Conservation (phyloP, 2,329 filamentous ascomycete genomes). For the Trichoderma pleuroti region DNA sequence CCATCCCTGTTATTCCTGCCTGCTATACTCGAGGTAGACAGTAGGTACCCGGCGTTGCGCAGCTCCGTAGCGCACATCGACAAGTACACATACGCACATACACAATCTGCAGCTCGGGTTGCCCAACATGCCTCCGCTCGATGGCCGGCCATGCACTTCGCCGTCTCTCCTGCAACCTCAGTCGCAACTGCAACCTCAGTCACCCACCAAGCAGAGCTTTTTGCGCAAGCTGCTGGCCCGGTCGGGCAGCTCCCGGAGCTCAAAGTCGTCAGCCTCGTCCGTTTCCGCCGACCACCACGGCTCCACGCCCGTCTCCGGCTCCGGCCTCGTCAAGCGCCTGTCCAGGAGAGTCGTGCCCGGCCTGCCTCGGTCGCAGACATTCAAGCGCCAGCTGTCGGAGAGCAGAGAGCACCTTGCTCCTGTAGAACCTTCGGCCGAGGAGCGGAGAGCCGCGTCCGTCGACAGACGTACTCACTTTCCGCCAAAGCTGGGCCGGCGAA, state of each 20-base stretch:
- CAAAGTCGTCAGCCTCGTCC: slow-evolving; percentile 9
- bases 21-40: neutral
- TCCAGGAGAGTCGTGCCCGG: slow-evolving; percentile 69
- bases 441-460: slow-evolving; percentile 68
- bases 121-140: slow-evolving; percentile 33
- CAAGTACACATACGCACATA: neutral
- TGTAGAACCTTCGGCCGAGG: slow-evolving; percentile 57
- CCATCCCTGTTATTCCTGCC: neutral
- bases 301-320: neutral
- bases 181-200: slow-evolving; percentile 16
- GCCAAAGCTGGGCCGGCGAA: slow-evolving; percentile 29
- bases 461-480: slow-evolving; percentile 45
- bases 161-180: slow-evolving; percentile 22
- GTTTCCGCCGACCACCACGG: neutral
- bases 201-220: slow-evolving; percentile 26
- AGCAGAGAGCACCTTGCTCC: slow-evolving; percentile 69
- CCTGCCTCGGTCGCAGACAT: slow-evolving; percentile 72
- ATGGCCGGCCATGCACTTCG: slow-evolving; percentile 29
- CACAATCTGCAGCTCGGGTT: neutral
- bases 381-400: slow-evolving; percentile 81
- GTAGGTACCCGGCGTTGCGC: neutral
- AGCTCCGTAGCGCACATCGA: neutral
- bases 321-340: slow-evolving; percentile 40
- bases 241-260: slow-evolving; percentile 5
- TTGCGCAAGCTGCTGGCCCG: slow-evolving; percentile 31